These are phyloP conservation scores for Colletotrichum sp. DNA, from an alignment of 2,329 filamentous ascomycete species.

Conservation along the genomic window DNA sequence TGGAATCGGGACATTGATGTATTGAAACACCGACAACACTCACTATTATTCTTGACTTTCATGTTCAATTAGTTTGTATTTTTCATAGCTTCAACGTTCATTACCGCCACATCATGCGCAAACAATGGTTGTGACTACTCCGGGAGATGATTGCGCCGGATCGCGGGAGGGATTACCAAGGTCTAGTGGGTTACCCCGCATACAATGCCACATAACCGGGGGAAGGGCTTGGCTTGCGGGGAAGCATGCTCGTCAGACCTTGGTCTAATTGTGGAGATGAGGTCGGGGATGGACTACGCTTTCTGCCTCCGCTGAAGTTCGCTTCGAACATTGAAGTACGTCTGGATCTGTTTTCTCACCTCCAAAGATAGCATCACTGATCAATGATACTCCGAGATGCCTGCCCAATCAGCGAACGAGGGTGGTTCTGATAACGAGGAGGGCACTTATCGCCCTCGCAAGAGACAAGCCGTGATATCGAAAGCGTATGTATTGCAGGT, in stretches of 20 bases:
- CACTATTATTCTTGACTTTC: not conserved
- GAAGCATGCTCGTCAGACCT: not conserved
- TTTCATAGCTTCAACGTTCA: not conserved
- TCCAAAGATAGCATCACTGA: not conserved
- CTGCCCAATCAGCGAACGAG: not conserved
- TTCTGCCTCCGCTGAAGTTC: not conserved
- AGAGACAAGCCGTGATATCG: not conserved
- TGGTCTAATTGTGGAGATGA: not conserved
- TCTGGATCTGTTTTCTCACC: not conserved
- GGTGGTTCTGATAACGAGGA: not conserved
- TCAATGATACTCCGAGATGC: not conserved
- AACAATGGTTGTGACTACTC: not conserved
- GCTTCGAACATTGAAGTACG: not conserved
- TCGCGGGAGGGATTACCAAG: not conserved
- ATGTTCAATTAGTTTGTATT: not conserved
- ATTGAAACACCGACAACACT: not conserved
- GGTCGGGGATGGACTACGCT: not conserved
- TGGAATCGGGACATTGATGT: not conserved
- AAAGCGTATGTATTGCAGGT: not conserved
- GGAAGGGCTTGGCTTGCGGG: not conserved
- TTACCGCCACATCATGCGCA: not conserved
- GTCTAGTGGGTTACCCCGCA: not conserved
- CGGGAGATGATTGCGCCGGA: not conserved
- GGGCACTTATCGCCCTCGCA: not conserved
- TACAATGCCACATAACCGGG: not conserved